phyloP scores from a whole-genome alignment of 2,329 filamentous ascomycete species.

The Periglandula ipomoeae region DNA sequence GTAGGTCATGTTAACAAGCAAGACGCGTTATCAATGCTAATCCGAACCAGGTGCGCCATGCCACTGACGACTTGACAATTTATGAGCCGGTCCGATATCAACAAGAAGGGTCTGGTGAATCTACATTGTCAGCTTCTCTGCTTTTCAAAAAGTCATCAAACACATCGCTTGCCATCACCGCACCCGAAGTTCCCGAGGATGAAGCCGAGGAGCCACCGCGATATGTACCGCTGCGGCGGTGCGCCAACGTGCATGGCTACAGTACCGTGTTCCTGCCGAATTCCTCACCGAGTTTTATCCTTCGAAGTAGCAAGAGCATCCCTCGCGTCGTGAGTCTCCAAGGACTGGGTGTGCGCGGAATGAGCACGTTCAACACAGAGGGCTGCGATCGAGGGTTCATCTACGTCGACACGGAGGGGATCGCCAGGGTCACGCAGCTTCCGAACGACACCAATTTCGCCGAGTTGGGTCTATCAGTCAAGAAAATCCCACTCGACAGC shows the following conservation, averaged over 20 bases:
- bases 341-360: constrained; percentile 56
- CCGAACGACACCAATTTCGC: constrained; percentile 57
- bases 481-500: constrained; percentile 59
- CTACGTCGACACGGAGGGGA: constrained; percentile 65
- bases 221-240: constrained; percentile 45
- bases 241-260: constrained; percentile 65
- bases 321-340: constrained; percentile 69
- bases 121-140: constrained; percentile 44
- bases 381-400: constrained; percentile 76
- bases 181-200: constrained; percentile 40
- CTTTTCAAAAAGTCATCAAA: constrained; percentile 72
- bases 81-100: constrained; percentile 67
- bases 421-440: constrained; percentile 64
- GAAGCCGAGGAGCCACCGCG: constrained; percentile 36
- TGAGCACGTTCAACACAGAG: constrained; percentile 69
- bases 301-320: constrained; percentile 70
- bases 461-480: constrained; percentile 67
- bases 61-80: constrained; percentile 72
- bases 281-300: constrained; percentile 66
- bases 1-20: constrained; percentile 36
- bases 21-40: neutral
- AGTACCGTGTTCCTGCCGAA: constrained; percentile 78
- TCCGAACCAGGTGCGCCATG: constrained; percentile 52
- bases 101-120: constrained; percentile 23
- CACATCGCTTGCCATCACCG: constrained; percentile 51